Base-by-base conservation (phyloP, 1,284 basidiomycete genomes). In the Ganoderma lingzhi region DNA sequence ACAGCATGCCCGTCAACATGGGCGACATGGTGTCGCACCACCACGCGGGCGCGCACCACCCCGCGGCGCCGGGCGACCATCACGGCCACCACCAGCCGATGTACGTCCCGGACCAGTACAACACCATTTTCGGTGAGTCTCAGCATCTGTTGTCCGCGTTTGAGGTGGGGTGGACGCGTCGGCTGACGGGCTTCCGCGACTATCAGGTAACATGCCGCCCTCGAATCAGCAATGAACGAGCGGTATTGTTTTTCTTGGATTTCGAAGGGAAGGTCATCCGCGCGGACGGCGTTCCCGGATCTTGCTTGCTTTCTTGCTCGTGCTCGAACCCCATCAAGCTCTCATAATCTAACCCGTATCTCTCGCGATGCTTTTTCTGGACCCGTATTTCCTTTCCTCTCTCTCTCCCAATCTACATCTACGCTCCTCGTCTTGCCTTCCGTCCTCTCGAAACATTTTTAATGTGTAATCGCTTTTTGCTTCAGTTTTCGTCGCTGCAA, bases 41-140 rank as follows among this genome's bases (percentile, higher is more conserved):
- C 67, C 75, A 74, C 53, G 19, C 44, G 17, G 23, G 42, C 42
- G 62, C 41, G 28, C 35, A 35, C 30, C 62, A 53, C 53, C 64
- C 6, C 63, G 63, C 62, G 23, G 63, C 62, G 23, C 9, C 48
- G 39, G 71, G 28, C 35, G 56, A 59, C 35, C 64, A 68, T 48
- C 78, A 74, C 53, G 63, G 70, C 64, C 70, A 75, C 60, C 74
- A 76, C 64, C 71, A 74, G 53, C 14, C 44, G 45, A 74, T 79
- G 75, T 79, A 79, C 68, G 48, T 51, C 23, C 48, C 48, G 48
- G 78, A 79, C 63, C 76, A 79, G 70, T 81, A 79, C 63, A 61
- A 79, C 64, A 61, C 76, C 45, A 76, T 81, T 68, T 81, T 78
- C 69, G 78, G 80, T 81, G 73, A 74, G 80, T 78, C 3, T 0